Percentiles rank a stretch among this genome's conserved stretches.
These are phyloP conservation scores for Malus asiatica DNA, from an alignment of 306 rosid genomes.

Conservation along the genomic window DNA sequence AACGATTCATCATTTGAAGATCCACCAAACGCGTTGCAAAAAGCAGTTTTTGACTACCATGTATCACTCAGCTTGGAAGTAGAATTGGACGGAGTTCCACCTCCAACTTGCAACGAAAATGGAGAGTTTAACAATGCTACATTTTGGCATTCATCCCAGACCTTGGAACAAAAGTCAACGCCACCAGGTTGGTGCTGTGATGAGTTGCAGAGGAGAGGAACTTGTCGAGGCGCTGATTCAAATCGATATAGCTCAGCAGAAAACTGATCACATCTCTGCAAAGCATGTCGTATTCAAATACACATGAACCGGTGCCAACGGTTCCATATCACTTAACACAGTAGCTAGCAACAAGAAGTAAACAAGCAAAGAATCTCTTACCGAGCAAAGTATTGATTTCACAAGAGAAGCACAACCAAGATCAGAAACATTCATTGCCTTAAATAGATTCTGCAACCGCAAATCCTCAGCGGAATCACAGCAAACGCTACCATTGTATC, in stretches of 20 bases:
- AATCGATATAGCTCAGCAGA: constrained; percentile 18
- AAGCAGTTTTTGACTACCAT: constrained; percentile 19
- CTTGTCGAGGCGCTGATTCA: constrained; percentile 14
- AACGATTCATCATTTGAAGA: constrained; percentile 5
- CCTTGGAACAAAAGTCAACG: constrained; percentile 24
- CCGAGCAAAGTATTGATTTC: constrained; percentile 35
- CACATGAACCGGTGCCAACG: not conserved
- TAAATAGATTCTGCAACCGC: constrained; percentile 9
- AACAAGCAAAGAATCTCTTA: not conserved
- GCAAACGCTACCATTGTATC: constrained; percentile 33
- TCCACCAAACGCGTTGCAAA: constrained; percentile 25
- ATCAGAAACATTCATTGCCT: constrained; percentile 15
- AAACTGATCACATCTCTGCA: constrained; percentile 32
- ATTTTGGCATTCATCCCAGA: constrained; percentile 30
- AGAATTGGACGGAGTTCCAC: constrained; percentile 4
- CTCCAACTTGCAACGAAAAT: constrained; percentile 1
- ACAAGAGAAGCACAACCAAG: constrained; percentile 21
- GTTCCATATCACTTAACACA: not conserved
- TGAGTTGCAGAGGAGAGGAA: constrained; percentile 34
- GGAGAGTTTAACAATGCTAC: constrained; percentile 14
- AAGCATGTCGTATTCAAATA: not conserved
- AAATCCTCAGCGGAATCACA: constrained; percentile 28
- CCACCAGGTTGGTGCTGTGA: not conserved
- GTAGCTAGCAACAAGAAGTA: not conserved
- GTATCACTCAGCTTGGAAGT: constrained; percentile 18